Percentiles rank a stretch among this genome's conserved stretches.
Evolutionary conservation across 371 early-diverging fungal species (phyloP).

Genomic region (Rhizopus delemar): DNA sequence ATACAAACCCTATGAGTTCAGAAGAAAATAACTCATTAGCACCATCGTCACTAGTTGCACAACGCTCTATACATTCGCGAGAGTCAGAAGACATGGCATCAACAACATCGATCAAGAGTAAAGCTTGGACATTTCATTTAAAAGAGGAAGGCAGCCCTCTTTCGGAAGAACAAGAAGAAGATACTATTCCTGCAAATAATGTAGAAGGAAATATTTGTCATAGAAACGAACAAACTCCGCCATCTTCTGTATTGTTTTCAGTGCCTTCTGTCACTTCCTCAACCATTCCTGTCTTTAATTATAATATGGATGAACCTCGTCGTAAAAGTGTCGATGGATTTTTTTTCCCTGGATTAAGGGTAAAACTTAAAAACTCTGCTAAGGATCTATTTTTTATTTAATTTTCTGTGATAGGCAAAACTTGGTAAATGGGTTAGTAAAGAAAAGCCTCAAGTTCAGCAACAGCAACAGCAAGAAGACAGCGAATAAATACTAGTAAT

Average conservation of each 20-base stretch:
- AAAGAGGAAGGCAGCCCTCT: neutral
- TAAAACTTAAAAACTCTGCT: neutral
- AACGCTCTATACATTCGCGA: conserved; percentile 13
- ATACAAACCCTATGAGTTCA: neutral
- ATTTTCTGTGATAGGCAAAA: conserved; percentile 8
- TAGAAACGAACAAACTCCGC: neutral
- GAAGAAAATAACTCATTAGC: conserved; percentile 10
- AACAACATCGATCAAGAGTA: conserved; percentile 19
- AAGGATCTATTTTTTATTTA: neutral
- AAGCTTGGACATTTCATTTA: conserved; percentile 10
- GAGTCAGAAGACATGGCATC: conserved; percentile 13
- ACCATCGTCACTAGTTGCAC: conserved; percentile 14
- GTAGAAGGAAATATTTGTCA: neutral
- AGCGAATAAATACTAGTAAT: conserved; percentile 19
- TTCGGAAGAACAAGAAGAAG: conserved; percentile 7
- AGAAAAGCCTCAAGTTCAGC: neutral
- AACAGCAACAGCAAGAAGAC: neutral
- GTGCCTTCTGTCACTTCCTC: conserved; percentile 16
- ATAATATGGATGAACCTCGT: neutral
- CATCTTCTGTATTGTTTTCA: neutral
- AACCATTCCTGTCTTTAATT: conserved; percentile 17
- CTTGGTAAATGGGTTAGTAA: conserved; percentile 24
- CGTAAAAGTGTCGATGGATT: conserved; percentile 4
- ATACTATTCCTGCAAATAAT: conserved; percentile 1
- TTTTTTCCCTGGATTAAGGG: conserved; percentile 16